Evolutionary conservation across 2,329 filamentous ascomycete genomes (phyloP).

Genomic region (Colletotrichum filicis): DNA sequence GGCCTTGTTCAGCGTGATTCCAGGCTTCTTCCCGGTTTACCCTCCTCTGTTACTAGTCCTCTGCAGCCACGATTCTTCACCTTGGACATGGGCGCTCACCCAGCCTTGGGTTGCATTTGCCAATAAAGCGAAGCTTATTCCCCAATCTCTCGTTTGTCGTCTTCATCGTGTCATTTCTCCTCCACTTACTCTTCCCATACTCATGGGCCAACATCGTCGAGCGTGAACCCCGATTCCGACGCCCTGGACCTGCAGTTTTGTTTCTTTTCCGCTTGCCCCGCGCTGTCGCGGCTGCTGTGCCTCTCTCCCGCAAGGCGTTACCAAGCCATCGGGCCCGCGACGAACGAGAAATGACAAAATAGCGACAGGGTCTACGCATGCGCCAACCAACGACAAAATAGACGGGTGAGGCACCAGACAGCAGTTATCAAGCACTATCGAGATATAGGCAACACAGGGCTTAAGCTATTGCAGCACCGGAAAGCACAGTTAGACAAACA

Average conservation of each 20-base stretch:
- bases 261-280: background rate
- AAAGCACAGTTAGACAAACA: too few species aligned
- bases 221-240: constrained; percentile 3
- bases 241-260: background rate
- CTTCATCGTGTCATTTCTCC: background rate
- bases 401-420: background rate
- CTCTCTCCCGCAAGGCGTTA: constrained; percentile 4
- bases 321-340: constrained; percentile 22
- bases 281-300: background rate
- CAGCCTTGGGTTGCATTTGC: background rate
- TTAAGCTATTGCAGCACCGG: background rate
- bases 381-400: background rate
- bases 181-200: background rate
- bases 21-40: constrained; percentile 20
- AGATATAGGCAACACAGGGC: too few species aligned
- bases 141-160: background rate
- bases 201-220: background rate
- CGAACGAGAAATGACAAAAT: constrained; percentile 17
- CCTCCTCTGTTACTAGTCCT: background rate
- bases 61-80: background rate
- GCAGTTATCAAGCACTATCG: background rate
- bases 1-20: constrained; percentile 1
- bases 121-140: constrained; percentile 18
- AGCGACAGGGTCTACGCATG: background rate
- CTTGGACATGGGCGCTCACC: background rate